A percentile compares a stretch with the other conserved stretches of the same genome.
Conservation (phyloP, 2,329 filamentous ascomycete genomes). For the Arthrobotrys musiformis region DNA sequence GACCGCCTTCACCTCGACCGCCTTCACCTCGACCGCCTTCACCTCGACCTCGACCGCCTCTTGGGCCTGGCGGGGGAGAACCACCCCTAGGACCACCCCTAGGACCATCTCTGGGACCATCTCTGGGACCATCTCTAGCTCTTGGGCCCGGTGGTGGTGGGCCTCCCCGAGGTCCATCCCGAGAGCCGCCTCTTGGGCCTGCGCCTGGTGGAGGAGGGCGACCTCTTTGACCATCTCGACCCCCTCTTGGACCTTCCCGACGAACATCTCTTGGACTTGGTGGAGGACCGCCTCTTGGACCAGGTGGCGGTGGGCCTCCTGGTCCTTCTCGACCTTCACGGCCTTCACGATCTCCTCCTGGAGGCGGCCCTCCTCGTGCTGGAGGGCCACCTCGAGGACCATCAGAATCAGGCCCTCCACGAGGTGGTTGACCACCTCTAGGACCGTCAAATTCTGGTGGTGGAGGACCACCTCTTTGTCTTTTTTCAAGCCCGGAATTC, state of each 20-base stretch:
- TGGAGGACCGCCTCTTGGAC: background rate
- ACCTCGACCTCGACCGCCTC: background rate
- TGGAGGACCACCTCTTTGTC: conserved; percentile 3
- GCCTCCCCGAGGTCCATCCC: background rate
- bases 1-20: too few relatives aligned
- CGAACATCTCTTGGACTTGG: background rate
- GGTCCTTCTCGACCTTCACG: too few relatives aligned
- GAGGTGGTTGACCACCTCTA: background rate
- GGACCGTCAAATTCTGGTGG: background rate
- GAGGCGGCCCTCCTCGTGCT: background rate
- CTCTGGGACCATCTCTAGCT: too few relatives aligned
- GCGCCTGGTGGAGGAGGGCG: background rate
- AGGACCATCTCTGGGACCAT: too few relatives aligned
- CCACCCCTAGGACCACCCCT: too few relatives aligned
- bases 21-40: too few relatives aligned
- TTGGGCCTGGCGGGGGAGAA: background rate
- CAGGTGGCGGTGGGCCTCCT: background rate
- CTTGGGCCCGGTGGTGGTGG: too few relatives aligned
- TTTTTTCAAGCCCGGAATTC: background rate
- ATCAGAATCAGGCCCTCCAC: background rate
- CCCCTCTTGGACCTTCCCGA: too few relatives aligned
- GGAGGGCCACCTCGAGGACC: background rate
- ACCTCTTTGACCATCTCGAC: too few relatives aligned
- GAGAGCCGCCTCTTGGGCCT: background rate
- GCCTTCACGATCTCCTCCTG: background rate